Base-by-base conservation (phyloP, 2,329 filamentous ascomycete species). In the Passalora sequoiae region DNA sequence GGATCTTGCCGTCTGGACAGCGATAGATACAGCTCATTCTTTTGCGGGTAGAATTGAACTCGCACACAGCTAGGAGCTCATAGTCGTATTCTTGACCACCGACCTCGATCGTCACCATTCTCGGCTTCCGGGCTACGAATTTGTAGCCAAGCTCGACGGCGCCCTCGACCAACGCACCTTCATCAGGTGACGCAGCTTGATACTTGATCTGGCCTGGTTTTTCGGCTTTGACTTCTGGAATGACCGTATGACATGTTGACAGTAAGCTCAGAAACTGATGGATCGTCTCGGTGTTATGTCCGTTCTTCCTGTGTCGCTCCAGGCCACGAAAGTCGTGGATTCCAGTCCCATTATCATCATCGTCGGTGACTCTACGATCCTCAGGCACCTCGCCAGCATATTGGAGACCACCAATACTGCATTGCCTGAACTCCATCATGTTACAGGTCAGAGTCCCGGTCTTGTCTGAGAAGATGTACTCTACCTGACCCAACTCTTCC, bases 381-480 rank as follows among this genome's bases (percentile, higher is more conserved):
- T 98, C 92, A 0, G 92, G 84, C 1, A 97, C 81, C 31, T 91
- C 87, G 41, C 92, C 89, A 9, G 87, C 85, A 61, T 98, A 98
- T 67, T 95, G 91, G 40, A 97, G 83, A 19, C 92, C 92, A 19
- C 81, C 87, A 60, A 98, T 97, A 0, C 86, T 85, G 60, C 86
- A 94, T 66, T 97, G 89, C 63, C 89, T 89, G 66, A 97, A 98
- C 66, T 97, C 91, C 92, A 98, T 97, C 76, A 88, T 83, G 62
- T 97, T 97, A 69, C 89, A 94, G n/a, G 91, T 97, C 59, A 97
- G 72, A 3, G 91, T 97, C 31, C 91, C 91, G 1, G 91, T 97
- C 72, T 97, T 97, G 72, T 97, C 91, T 0, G 89, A 96, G 65
- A 98, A 98, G 52, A 98, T 92, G 60, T 94, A 98, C 61, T 97